Percentiles rank a stretch among this genome's conserved stretches.
Evolutionary conservation across 148 eudicot species (phyloP).

Genomic region (Cornus kousa): DNA sequence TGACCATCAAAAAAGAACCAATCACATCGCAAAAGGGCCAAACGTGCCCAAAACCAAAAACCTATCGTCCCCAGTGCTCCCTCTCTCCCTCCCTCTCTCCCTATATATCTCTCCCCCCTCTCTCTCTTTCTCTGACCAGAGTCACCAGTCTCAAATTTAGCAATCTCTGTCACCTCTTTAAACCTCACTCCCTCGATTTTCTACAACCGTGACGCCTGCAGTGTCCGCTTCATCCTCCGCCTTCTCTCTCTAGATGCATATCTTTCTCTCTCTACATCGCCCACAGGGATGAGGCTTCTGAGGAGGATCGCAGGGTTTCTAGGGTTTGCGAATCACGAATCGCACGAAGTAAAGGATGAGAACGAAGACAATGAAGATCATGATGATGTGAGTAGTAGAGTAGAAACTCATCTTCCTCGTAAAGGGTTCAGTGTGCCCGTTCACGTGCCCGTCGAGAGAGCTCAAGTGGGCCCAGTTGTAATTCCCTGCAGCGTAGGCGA

Average conservation of each 20-base stretch:
- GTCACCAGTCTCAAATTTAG: no score
- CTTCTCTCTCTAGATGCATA: neutral
- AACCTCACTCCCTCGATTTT: no score
- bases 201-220: neutral
- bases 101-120: no score
- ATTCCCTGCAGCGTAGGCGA: slow-evolving; percentile 53
- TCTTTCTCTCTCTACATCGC: neutral
- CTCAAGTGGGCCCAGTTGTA: slow-evolving; percentile 54
- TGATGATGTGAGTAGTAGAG: slow-evolving; percentile 17
- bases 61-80: no score
- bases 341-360: slow-evolving; percentile 29
- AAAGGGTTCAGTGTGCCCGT: slow-evolving; percentile 84
- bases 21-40: no score
- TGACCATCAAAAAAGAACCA: no score
- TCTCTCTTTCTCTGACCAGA: no score
- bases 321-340: slow-evolving; percentile 59
- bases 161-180: no score
- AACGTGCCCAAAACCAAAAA: no score
- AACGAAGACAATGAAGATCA: slow-evolving; percentile 17
- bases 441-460: slow-evolving; percentile 66
- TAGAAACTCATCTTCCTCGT: slow-evolving; percentile 49
- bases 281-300: slow-evolving; percentile 44
- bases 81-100: no score
- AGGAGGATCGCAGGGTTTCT: slow-evolving; percentile 48
- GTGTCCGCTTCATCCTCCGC: neutral